Evolutionary conservation across 352 stramenopile genomes (phyloP).

Genomic region (Phytophthora colocasiae): DNA sequence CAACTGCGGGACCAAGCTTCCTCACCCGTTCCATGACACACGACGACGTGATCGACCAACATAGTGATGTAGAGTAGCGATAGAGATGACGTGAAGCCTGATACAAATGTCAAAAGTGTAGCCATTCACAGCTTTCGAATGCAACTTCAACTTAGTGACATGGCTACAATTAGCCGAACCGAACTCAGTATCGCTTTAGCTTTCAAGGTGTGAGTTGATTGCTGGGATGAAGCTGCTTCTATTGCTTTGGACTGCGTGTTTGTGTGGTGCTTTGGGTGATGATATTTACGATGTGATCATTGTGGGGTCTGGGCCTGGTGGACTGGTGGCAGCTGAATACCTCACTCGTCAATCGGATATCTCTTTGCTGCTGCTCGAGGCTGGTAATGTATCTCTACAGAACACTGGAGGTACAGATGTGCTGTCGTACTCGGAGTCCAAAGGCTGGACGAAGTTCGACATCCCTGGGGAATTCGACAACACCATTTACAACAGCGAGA

Average conservation of each 20-base stretch:
- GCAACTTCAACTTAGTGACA: constrained; percentile 28
- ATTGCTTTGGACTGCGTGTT: constrained; percentile 2
- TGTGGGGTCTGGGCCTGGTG: constrained; percentile 63
- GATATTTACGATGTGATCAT: constrained; percentile 63
- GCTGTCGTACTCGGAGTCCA: constrained; percentile 29
- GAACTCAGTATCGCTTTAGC: constrained; percentile 5
- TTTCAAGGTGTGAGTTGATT: neutral
- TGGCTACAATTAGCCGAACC: neutral
- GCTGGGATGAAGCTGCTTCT: neutral
- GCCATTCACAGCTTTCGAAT: no score
- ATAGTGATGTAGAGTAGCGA: constrained; percentile 27
- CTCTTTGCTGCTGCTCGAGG: constrained; percentile 64
- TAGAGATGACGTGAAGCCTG: constrained; percentile 5
- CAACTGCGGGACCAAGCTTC: constrained; percentile 41
- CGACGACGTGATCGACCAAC: neutral
- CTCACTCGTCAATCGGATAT: constrained; percentile 47
- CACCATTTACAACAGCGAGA: constrained; percentile 48
- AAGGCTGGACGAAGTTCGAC: constrained; percentile 50
- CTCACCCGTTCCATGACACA: constrained; percentile 24
- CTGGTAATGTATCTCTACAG: constrained; percentile 51
- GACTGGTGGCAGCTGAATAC: constrained; percentile 62
- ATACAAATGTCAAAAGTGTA: constrained; percentile 2
- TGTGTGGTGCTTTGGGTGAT: neutral
- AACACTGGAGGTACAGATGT: constrained; percentile 45
- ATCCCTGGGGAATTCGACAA: constrained; percentile 61